These are phyloP conservation scores for Teunomyces panamensis DNA, from an alignment of 805 yeast genomes.

Conservation along the genomic window DNA sequence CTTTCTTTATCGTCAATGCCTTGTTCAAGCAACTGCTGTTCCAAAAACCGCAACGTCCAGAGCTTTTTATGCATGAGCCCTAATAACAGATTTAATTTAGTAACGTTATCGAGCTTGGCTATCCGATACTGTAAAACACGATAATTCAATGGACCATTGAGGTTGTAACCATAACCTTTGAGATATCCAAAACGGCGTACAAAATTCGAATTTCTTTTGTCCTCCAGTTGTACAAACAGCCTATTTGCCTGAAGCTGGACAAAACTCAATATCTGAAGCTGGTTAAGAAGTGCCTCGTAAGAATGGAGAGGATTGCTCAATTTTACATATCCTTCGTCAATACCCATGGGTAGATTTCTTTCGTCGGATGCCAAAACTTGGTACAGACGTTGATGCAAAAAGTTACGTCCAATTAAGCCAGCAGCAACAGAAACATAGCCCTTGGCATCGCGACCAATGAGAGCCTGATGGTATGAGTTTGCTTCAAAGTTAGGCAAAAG, in stretches of 20 bases:
- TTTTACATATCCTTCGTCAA: constrained; percentile 27
- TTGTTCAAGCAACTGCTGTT: constrained; percentile 10
- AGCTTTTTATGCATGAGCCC: constrained; percentile 14
- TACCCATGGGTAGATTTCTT: constrained; percentile 25
- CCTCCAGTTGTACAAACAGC: constrained; percentile 3
- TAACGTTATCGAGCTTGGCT: constrained; percentile 13
- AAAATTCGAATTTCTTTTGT: constrained; percentile 7
- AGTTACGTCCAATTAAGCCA: constrained; percentile 30
- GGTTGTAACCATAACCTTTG: constrained; percentile 31
- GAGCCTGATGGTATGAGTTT: constrained; percentile 32
- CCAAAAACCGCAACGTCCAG: constrained; percentile 24
- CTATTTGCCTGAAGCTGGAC: constrained; percentile 17
- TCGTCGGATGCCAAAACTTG: constrained; percentile 11
- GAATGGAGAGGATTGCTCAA: constrained; percentile 20
- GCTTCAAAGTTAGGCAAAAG: constrained; percentile 37
- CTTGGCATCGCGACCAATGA: constrained; percentile 31
- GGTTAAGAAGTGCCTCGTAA: constrained; percentile 30
- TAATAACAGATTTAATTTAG: constrained; percentile 13
- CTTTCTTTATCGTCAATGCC: neutral
- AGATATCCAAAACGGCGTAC: constrained; percentile 21
- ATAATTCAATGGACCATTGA: constrained; percentile 28
- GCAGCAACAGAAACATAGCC: constrained; percentile 37
- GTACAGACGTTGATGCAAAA: constrained; percentile 16
- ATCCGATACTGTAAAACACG: constrained; percentile 14
- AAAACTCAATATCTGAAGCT: constrained; percentile 36